Percentiles rank a stretch among this genome's conserved stretches.
These are phyloP conservation scores for Wickerhamiella parazyma DNA, from an alignment of 805 yeast genomes.

Conservation along the genomic window DNA sequence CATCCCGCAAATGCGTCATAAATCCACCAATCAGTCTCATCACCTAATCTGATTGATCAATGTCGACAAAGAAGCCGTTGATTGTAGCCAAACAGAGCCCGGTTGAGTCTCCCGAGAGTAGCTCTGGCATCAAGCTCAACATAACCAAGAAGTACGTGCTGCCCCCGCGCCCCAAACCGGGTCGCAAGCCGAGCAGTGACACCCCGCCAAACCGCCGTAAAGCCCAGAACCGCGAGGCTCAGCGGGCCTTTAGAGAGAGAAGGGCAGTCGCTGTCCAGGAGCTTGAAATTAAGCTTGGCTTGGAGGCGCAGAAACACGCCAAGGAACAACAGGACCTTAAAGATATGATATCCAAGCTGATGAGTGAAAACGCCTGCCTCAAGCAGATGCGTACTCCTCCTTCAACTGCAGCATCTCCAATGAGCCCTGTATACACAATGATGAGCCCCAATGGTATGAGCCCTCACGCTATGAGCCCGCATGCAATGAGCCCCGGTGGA, in stretches of 20 bases:
- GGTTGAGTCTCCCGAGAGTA: not conserved
- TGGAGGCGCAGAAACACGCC: constrained; percentile 58
- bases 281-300: constrained; percentile 82
- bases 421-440: constrained; percentile 9
- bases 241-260: constrained; percentile 61
- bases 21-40: not conserved
- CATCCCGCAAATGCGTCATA: not conserved
- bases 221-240: constrained; percentile 70
- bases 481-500: constrained; percentile 19
- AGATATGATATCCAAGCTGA: constrained; percentile 49
- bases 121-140: constrained; percentile 17
- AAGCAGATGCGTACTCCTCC: constrained; percentile 12
- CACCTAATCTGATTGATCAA: constrained; percentile 19
- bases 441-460: constrained; percentile 3
- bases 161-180: constrained; percentile 68
- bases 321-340: constrained; percentile 76
- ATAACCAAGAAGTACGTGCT: constrained; percentile 73
- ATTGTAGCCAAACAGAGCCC: constrained; percentile 7
- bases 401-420: constrained; percentile 11
- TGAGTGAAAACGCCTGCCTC: constrained; percentile 42
- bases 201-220: constrained; percentile 50
- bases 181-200: constrained; percentile 50
- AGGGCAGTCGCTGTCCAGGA: constrained; percentile 45
- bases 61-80: constrained; percentile 2
- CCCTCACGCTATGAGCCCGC: constrained; percentile 2